phyloP scores from a whole-genome alignment of 73 alveolate species.

The Stentor roeselii region DNA sequence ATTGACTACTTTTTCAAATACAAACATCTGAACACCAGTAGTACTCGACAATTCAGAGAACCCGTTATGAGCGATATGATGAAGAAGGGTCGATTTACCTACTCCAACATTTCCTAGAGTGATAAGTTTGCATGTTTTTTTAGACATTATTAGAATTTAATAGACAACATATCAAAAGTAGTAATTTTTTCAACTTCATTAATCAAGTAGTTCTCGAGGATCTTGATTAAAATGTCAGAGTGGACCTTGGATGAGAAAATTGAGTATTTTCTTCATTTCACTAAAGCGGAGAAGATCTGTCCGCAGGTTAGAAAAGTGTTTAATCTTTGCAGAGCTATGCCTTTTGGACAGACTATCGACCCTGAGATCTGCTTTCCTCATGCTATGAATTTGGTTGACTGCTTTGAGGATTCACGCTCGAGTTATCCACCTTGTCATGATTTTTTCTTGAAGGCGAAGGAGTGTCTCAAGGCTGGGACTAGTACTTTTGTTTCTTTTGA shows the following conservation, averaged over 20 bases:
- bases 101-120: not conserved
- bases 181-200: too few relatives aligned
- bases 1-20: not conserved
- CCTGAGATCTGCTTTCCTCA: conserved; percentile 25
- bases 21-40: not conserved
- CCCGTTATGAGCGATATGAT: not conserved
- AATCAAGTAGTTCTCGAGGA: too few relatives aligned
- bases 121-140: too few relatives aligned
- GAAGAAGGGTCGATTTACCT: not conserved
- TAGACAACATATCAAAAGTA: too few relatives aligned
- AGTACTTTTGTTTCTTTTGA: not conserved
- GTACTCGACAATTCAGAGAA: not conserved
- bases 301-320: conserved; percentile 17
- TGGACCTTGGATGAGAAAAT: conserved; percentile 16
- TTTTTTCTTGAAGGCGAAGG: not conserved
- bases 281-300: conserved; percentile 17
- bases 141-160: too few relatives aligned
- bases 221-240: not conserved
- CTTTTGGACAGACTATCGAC: conserved; percentile 26
- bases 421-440: not conserved
- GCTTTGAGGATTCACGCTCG: conserved; percentile 18
- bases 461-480: not conserved
- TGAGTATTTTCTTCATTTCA: conserved; percentile 15
- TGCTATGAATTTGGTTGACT: not conserved
- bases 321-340: conserved; percentile 28